Evolutionary conservation across 345 rosid species (phyloP), one percentile per base, ranked within the genome.

Genomic region (Acer saccharum): DNA sequence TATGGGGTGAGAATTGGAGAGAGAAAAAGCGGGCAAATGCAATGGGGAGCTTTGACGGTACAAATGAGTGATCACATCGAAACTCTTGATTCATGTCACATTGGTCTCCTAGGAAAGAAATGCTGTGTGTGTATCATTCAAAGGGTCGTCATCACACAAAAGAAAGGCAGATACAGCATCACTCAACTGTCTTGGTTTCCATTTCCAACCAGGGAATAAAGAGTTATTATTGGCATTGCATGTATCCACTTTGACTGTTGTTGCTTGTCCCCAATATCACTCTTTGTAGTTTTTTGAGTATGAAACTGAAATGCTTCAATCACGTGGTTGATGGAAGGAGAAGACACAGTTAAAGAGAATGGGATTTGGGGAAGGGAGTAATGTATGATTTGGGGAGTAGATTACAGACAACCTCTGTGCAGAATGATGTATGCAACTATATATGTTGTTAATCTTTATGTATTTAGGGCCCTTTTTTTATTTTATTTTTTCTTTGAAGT

Each of bases 1-100:
- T 96, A 50, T 96, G 99, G 99, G 99, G 99, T 29, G 98, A 96
- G 86, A 94, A 94, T 79, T 94, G 90, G 98, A 88, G 99, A 76
- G 98, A 92, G 82, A 92, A 86, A 79, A 96, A 94, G 80, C 84
- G 94, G 46, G 94, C 91, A 25, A 86, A 87, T 39, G 87, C 90
- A 48, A 82, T 86, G 76, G 93, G 92, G 27, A 93, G 97, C 83
- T 92, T 90, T 29, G 97, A 95, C 79, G 86, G 89, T 74, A 85
- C 93, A 65, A 90, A 92, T 17, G 98, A 92, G 77, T 93, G 78
- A 84, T 58, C 58, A 64, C 25, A 32, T 72, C 4, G 21, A 64
- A 76, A 61, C 50, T 29, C 39, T 7, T 60, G n/a, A 58, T 70
- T 20, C 64, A 11, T 43, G 72, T 67, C 44, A 23, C 46, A 64